Evolutionary conservation across 1,139 yeast species (phyloP).

Genomic region (Yamadazyma pseudoaaseri): DNA sequence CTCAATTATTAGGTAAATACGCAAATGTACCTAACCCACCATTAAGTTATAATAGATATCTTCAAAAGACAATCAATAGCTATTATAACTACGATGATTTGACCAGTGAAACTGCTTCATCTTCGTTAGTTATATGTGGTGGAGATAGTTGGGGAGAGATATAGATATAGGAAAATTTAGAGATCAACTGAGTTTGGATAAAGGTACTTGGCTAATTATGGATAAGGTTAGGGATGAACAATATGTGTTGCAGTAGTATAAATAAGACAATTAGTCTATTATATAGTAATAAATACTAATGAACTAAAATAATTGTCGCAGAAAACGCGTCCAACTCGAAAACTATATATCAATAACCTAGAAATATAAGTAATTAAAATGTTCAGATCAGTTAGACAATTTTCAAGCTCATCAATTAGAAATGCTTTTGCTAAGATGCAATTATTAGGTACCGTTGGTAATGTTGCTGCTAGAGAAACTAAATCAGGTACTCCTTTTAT

Average conservation of each 20-base stretch:
- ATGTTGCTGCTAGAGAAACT: constrained; percentile 36
- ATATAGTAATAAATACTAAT: too few species aligned
- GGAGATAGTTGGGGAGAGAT: constrained; percentile 30
- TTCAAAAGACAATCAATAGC: constrained; percentile 9
- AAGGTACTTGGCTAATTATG: too few species aligned
- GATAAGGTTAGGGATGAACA: too few species aligned
- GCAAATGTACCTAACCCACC: constrained; percentile 5
- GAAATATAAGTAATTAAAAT: too few species aligned
- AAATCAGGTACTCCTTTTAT: constrained; percentile 38
- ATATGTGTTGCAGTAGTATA: too few species aligned
- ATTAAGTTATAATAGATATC: constrained; percentile 11
- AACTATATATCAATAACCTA: too few species aligned
- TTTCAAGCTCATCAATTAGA: constrained; percentile 32
- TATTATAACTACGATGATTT: constrained; percentile 11
- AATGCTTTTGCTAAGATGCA: constrained; percentile 42
- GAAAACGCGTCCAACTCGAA: too few species aligned
- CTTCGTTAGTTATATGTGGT: constrained; percentile 33
- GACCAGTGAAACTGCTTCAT: constrained; percentile 17
- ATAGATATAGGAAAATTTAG: constrained; percentile 5
- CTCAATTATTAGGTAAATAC: constrained; percentile 15
- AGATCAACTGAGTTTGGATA: too few species aligned
- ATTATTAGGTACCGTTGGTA: constrained; percentile 44
- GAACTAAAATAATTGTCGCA: too few species aligned
- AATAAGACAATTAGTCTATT: too few species aligned
- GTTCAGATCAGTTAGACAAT: constrained; percentile 26